A percentile compares a stretch with the other conserved stretches of the same genome.
phyloP scores from a whole-genome alignment of 2,329 filamentous ascomycete species.

The Aspergillus uvarum region DNA sequence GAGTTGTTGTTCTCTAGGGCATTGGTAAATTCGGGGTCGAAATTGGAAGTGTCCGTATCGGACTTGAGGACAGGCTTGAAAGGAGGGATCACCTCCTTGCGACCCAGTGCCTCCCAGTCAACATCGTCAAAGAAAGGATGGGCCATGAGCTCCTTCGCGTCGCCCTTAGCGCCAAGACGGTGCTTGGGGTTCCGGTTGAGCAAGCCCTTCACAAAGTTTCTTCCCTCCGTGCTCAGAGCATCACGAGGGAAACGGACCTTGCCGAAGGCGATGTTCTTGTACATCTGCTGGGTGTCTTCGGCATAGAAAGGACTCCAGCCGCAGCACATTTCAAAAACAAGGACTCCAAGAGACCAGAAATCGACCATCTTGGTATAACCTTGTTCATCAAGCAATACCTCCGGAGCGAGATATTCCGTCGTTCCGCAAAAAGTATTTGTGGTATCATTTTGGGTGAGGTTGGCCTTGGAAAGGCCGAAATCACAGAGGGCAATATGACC shows the following conservation, averaged over 20 bases:
- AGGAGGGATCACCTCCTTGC: conserved; percentile 90
- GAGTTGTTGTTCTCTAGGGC: conserved; percentile 84
- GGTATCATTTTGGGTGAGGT: conserved; percentile 93
- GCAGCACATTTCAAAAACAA: conserved; percentile 99
- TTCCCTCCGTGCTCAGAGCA: conserved; percentile 87
- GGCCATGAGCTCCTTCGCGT: conserved; percentile 90
- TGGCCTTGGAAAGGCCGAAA: conserved; percentile 96
- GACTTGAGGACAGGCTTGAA: conserved; percentile 98
- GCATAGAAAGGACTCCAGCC: conserved; percentile 99
- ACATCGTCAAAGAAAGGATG: conserved; percentile 95
- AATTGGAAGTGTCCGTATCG: conserved; percentile 95
- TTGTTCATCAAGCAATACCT: conserved; percentile 91
- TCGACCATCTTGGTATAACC: conserved; percentile 99
- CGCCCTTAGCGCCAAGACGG: conserved; percentile 82
- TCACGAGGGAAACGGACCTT: conserved; percentile 96
- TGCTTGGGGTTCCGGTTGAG: conserved; percentile 97
- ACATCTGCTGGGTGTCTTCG: conserved; percentile 99
- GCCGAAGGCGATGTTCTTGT: conserved; percentile 99
- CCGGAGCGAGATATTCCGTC: conserved; percentile 93
- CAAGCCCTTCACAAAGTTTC: conserved; percentile 96
- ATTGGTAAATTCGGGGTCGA: conserved; percentile 97
- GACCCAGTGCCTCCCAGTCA: conserved; percentile 82
- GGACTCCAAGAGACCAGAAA: conserved; percentile 95
- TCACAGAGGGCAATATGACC: conserved; percentile 97
- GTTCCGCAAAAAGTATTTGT: conserved; percentile 99